Evolutionary conservation across 2,329 filamentous ascomycete genomes (phyloP).

Genomic region (Fonsecaea erecta): DNA sequence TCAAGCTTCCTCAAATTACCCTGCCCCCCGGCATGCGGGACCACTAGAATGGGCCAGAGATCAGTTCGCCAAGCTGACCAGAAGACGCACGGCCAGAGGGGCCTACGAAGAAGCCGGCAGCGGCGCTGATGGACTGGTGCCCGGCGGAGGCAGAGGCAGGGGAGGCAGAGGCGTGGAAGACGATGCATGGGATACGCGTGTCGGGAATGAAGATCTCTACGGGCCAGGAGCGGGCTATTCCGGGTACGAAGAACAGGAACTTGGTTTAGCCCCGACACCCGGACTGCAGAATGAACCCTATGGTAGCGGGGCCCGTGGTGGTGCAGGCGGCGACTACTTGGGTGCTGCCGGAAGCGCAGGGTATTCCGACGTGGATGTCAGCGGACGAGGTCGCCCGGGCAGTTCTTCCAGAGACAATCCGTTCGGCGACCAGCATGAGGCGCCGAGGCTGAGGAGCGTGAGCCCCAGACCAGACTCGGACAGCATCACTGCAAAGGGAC

Average conservation of each 20-base stretch:
- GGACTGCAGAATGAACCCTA: conserved; percentile 44
- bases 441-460: conserved; percentile 66
- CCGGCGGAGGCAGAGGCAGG: conserved; percentile 53
- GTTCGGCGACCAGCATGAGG: conserved; percentile 71
- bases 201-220: conserved; percentile 65
- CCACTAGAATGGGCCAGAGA: conserved; percentile 74
- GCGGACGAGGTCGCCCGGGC: conserved; percentile 53
- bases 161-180: conserved; percentile 71
- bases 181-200: conserved; percentile 82
- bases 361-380: conserved; percentile 16
- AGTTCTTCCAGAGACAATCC: conserved; percentile 58
- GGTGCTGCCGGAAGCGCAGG: conserved; percentile 49
- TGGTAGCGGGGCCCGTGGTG: conserved; percentile 52
- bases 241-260: conserved; percentile 74
- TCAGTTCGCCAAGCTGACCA: conserved; percentile 66
- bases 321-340: conserved; percentile 46
- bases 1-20: conserved; percentile 50
- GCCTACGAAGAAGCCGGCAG: conserved; percentile 67
- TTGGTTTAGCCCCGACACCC: conserved; percentile 57
- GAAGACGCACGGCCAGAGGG: conserved; percentile 69
- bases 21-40: conserved; percentile 63
- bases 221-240: conserved; percentile 61
- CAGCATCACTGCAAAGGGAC: conserved; percentile 28
- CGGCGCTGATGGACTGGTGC: conserved; percentile 41
- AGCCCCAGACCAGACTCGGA: conserved; percentile 74